Percentiles rank a stretch among this genome's conserved stretches.
These are phyloP conservation scores for Polygonum aviculare DNA, from an alignment of 148 eudicot genomes.

Conservation along the genomic window DNA sequence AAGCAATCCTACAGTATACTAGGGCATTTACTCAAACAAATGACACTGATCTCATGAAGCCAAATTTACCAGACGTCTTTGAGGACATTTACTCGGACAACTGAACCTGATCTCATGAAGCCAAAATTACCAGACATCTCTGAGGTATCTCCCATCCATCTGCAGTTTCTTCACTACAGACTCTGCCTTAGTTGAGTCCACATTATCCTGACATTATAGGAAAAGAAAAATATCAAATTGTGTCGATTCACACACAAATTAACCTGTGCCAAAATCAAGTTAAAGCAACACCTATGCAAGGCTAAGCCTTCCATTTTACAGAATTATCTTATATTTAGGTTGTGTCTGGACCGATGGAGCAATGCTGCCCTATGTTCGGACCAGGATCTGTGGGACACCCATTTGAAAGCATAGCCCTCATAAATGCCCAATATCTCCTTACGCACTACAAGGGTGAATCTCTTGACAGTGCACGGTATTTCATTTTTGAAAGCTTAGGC, in stretches of 20 bases:
- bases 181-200: conserved; percentile 57
- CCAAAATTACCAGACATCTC: conserved; percentile 60
- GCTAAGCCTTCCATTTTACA: too few relatives aligned
- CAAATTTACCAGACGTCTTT: conserved; percentile 62
- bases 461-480: too few relatives aligned
- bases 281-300: background rate
- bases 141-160: conserved; percentile 69
- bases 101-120: background rate
- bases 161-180: conserved; percentile 67
- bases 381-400: too few relatives aligned
- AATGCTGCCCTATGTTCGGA: too few relatives aligned
- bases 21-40: background rate
- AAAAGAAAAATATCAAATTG: background rate
- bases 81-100: conserved; percentile 10
- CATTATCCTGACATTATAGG: conserved; percentile 39
- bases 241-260: background rate
- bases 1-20: background rate
- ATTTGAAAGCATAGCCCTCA: too few relatives aligned
- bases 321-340: too few relatives aligned
- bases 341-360: too few relatives aligned
- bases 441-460: too few relatives aligned
- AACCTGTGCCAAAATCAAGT: background rate
- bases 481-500: background rate
- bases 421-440: too few relatives aligned
- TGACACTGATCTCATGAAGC: background rate